Base-by-base conservation (phyloP, 148 eudicot genomes). In the Fagopyrum tataricum region DNA sequence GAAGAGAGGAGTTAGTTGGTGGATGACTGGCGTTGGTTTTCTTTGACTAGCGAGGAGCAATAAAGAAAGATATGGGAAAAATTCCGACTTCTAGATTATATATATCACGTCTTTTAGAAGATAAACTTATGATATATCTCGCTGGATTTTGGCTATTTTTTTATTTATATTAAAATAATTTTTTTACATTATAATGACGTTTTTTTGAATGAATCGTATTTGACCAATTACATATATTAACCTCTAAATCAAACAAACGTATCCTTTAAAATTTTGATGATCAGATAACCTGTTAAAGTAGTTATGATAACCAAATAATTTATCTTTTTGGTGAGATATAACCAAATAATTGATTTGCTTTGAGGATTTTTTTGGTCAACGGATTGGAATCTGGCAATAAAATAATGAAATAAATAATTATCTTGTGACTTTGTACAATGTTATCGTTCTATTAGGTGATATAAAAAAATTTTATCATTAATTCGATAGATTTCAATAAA, bases 11-110 rank as follows among this genome's bases (percentile, higher is more conserved):
- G 39, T 24, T 61, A 14, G 67, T 56, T 59, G 69, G 69, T 13
- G 37, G 69, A 64, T 37, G 43, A 39, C 69, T 15, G 69, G 18
- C 69, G 69, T 64, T 64, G 44, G 43, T 64, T 15, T 64, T 13
- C 8, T 64, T 64, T 64, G 69, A 64, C 44, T 64, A 31, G 69
- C 4, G 9, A 39, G 43, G 69, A 41, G 40, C 15, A 61, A 10
- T 39, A 61, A 26, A 26, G 40, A 59, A 40, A 59, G 11, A 52
- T 15, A 15, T 17, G 3, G 37, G 69, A 43, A 20, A 39, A 39
- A 9, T 18, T 9, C 37, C 17, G 40, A 21, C 5, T 58, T 58
- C 37, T 58, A 58, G 64, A 20, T 58, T 4, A 7, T 8, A 7
- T 8, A 31, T 2, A 31, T 31, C 37, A 31, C 37, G 37, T 31